These are phyloP conservation scores for Euphorbia tirucalli DNA, from an alignment of 345 rosid genomes.

Conservation along the genomic window DNA sequence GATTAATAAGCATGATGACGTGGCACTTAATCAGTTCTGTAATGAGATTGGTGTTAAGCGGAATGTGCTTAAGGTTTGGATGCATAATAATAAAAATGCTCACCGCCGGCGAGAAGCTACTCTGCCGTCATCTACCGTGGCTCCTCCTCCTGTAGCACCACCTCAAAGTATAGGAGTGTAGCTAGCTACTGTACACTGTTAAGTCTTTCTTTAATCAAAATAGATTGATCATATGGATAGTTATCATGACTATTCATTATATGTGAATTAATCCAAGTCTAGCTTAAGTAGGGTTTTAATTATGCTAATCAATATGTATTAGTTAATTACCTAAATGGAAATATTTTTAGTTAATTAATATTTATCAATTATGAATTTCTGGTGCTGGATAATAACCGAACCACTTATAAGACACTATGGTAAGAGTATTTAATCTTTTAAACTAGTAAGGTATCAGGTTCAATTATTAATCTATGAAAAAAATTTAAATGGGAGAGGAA, in stretches of 20 bases:
- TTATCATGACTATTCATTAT: too few species aligned
- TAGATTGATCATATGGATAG: not conserved
- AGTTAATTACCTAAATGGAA: not conserved
- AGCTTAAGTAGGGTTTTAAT: not conserved
- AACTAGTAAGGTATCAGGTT: too few species aligned
- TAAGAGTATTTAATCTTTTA: too few species aligned
- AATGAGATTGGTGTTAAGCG: slow-evolving; percentile 22
- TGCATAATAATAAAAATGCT: slow-evolving; percentile 28
- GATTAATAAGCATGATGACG: slow-evolving; percentile 18
- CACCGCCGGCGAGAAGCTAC: slow-evolving; percentile 13
- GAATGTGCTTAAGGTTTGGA: slow-evolving; percentile 30
- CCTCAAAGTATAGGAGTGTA: slow-evolving; percentile 4
- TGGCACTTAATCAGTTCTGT: slow-evolving; percentile 21
- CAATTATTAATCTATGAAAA: too few species aligned
- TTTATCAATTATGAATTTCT: too few species aligned
- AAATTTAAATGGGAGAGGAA: too few species aligned
- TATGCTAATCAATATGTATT: not conserved
- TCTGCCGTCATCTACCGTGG: not conserved
- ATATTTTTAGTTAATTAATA: too few species aligned
- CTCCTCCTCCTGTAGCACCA: slow-evolving; percentile 1
- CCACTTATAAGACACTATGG: too few species aligned
- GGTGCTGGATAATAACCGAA: too few species aligned
- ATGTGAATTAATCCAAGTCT: not conserved
- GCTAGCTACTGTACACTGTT: not conserved
- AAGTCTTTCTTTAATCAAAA: not conserved